phyloP scores from a whole-genome alignment of 2,329 filamentous ascomycete species.

The Drechslerella coelobrocha region DNA sequence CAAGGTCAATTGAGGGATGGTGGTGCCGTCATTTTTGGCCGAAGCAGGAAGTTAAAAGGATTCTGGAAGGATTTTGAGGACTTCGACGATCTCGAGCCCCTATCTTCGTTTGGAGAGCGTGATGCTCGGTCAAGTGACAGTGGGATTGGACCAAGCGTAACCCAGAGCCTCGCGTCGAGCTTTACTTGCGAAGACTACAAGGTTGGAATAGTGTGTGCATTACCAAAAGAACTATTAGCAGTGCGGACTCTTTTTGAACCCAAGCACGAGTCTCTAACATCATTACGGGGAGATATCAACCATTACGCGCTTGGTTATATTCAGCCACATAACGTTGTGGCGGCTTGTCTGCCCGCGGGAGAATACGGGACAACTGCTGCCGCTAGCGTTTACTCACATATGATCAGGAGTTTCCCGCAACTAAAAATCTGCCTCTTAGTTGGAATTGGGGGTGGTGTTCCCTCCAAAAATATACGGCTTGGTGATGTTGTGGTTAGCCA shows the following conservation, averaged over 20 bases:
- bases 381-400: conserved; percentile 1
- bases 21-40: conserved; percentile 26
- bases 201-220: conserved; percentile 29
- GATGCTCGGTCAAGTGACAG: conserved; percentile 17
- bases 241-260: conserved; percentile 27
- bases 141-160: conserved; percentile 27
- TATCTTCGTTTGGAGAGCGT: neutral
- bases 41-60: conserved; percentile 8
- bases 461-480: conserved; percentile 24
- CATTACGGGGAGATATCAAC: conserved; percentile 16
- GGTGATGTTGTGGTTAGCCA: conserved; percentile 35
- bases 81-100: neutral
- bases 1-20: neutral
- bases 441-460: conserved; percentile 31
- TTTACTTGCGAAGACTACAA: conserved; percentile 16
- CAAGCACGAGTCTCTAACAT: conserved; percentile 6
- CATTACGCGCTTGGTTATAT: conserved; percentile 32
- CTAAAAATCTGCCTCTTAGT: conserved; percentile 22
- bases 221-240: conserved; percentile 32
- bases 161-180: neutral
- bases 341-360: conserved; percentile 24
- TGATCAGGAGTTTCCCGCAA: conserved; percentile 23
- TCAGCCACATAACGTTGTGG: conserved; percentile 23
- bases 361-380: conserved; percentile 34
- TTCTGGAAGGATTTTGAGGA: conserved; percentile 1